These are phyloP conservation scores for Rhodotorula diobovata DNA, from an alignment of 768 basidiomycete genomes.

Conservation along the genomic window DNA sequence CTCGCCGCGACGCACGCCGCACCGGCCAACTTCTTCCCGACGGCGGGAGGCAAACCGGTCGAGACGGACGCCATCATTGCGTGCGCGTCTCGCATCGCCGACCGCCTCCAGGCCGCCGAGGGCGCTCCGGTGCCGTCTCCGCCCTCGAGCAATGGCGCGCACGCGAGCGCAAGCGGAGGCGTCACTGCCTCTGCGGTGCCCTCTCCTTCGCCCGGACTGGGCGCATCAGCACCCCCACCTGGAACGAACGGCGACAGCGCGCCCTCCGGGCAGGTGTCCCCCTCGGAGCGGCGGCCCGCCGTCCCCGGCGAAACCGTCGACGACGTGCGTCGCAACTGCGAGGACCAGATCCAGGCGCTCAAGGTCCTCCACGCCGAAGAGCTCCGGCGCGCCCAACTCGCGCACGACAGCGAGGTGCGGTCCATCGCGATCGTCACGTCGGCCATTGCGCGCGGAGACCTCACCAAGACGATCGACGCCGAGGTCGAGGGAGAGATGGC, in stretches of 20 bases:
- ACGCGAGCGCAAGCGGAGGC: no score
- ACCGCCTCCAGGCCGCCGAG: conserved; percentile 24
- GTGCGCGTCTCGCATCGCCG: conserved; percentile 34
- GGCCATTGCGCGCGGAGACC: conserved; percentile 40
- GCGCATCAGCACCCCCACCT: no score
- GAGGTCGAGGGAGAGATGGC: conserved; percentile 54
- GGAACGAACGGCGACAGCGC: neutral
- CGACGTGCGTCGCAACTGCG: conserved; percentile 25
- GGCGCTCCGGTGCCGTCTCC: neutral
- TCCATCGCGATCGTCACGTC: conserved; percentile 44
- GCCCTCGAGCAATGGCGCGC: neutral
- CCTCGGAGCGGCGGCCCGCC: conserved; percentile 1
- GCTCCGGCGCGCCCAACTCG: conserved; percentile 29
- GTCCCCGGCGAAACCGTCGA: conserved; percentile 27
- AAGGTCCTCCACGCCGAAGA: conserved; percentile 36
- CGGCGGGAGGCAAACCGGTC: conserved; percentile 14
- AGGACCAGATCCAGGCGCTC: conserved; percentile 34
- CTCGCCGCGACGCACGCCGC: conserved; percentile 29
- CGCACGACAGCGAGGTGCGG: conserved; percentile 39
- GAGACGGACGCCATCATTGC: conserved; percentile 42
- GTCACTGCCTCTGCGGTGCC: no score
- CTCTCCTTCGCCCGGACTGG: no score
- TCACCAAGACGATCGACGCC: conserved; percentile 52
- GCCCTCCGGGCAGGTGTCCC: neutral
- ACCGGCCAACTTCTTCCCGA: conserved; percentile 18